phyloP scores from a whole-genome alignment of 1,284 basidiomycete species.

The Papiliotrema flavescens region DNA sequence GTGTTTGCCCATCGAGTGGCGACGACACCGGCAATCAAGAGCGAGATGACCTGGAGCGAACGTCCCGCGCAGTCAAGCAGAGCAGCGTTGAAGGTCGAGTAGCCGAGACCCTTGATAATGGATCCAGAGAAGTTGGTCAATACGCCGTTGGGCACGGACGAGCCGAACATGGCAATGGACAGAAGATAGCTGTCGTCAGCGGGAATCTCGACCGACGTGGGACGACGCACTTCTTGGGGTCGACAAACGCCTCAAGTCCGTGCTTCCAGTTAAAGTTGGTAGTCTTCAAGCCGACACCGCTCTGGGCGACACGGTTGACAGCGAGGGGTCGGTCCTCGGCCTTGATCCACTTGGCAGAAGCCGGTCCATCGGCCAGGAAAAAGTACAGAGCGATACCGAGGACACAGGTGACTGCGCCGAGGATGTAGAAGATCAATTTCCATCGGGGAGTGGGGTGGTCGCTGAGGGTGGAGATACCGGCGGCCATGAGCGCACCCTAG shows the following conservation, averaged over 20 bases:
- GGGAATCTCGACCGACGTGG: no score
- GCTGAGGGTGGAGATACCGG: slow-evolving; percentile 29
- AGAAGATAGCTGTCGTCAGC: slow-evolving; percentile 12
- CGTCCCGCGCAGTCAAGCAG: slow-evolving; percentile 41
- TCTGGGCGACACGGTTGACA: slow-evolving; percentile 36
- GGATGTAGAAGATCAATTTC: slow-evolving; percentile 43
- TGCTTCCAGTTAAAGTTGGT: slow-evolving; percentile 37
- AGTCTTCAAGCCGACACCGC: slow-evolving; percentile 35
- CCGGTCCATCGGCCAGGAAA: slow-evolving; percentile 41
- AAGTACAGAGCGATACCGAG: slow-evolving; percentile 37
- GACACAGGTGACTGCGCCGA: slow-evolving; percentile 32
- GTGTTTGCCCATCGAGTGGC: slow-evolving; percentile 38
- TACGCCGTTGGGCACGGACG: slow-evolving; percentile 41
- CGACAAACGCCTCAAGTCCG: slow-evolving; percentile 30
- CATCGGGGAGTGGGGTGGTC: slow-evolving; percentile 28
- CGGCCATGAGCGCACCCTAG: slow-evolving; percentile 36
- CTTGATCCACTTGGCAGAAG: slow-evolving; percentile 38
- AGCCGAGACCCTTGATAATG: slow-evolving; percentile 41
- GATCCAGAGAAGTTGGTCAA: slow-evolving; percentile 43
- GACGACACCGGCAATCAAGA: slow-evolving; percentile 41
- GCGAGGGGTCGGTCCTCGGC: slow-evolving; percentile 32
- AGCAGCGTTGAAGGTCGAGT: slow-evolving; percentile 38
- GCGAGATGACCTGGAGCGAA: slow-evolving; percentile 39
- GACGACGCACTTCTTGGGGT: slow-evolving; percentile 40
- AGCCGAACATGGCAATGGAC: slow-evolving; percentile 25